Evolutionary conservation across 106 monocot genomes (phyloP).

Genomic region (Dioscorea zingiberensis): DNA sequence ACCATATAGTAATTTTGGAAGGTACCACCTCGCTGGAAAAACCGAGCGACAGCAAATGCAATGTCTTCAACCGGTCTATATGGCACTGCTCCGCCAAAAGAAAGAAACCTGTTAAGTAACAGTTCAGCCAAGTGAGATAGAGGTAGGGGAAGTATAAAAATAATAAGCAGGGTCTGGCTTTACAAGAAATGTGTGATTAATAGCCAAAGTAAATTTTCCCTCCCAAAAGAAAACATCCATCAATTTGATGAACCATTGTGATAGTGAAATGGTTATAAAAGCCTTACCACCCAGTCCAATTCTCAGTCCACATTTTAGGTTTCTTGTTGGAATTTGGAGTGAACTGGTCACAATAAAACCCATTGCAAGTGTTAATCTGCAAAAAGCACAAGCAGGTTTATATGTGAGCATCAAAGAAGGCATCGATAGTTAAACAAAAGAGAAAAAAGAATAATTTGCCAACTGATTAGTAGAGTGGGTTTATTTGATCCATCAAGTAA

Average conservation of each 20-base stretch:
- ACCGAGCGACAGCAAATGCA: slow-evolving; percentile 93
- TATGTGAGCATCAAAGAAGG: no score
- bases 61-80: slow-evolving; percentile 89
- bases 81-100: slow-evolving; percentile 68
- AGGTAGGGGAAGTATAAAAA: neutral
- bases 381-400: neutral
- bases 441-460: no score
- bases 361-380: slow-evolving; percentile 98
- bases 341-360: slow-evolving; percentile 98
- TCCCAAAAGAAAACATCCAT: no score
- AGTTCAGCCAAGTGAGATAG: neutral
- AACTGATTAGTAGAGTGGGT: no score
- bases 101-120: slow-evolving; percentile 56
- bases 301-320: slow-evolving; percentile 98
- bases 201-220: no score
- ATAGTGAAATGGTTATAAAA: neutral
- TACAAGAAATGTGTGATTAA: no score
- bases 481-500: no score
- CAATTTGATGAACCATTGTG: no score
- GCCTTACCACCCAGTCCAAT: slow-evolving; percentile 90
- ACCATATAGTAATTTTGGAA: slow-evolving; percentile 99
- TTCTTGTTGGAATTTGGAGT: slow-evolving; percentile 79
- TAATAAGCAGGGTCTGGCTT: neutral
- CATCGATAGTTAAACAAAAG: no score
- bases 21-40: slow-evolving; percentile 94